These are phyloP conservation scores for Zizania palustris DNA, from an alignment of 202 grass and related monocot genomes.

Conservation along the genomic window DNA sequence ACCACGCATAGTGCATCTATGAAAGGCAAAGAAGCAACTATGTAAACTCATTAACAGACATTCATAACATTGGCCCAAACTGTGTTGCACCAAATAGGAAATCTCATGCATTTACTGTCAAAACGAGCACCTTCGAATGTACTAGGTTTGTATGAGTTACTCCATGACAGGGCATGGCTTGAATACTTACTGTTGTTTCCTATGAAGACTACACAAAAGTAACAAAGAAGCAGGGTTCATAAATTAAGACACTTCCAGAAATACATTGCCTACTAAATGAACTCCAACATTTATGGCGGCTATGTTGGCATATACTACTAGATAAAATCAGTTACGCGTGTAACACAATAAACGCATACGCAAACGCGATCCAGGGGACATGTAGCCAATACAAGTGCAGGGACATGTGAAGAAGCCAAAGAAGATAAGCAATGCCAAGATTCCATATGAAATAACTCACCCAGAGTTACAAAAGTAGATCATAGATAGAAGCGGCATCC, in stretches of 20 bases:
- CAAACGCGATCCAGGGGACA: neutral
- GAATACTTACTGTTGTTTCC: neutral
- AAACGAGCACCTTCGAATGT: too few species aligned
- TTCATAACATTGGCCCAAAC: neutral
- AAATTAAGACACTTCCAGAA: neutral
- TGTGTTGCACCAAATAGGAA: constrained; percentile 12
- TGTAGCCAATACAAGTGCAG: constrained; percentile 10
- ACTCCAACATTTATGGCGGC: neutral
- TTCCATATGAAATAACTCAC: constrained; percentile 32
- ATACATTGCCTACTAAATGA: constrained; percentile 33
- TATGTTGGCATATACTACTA: neutral
- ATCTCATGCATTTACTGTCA: neutral
- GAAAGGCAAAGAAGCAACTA: constrained; percentile 19
- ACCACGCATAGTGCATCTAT: neutral
- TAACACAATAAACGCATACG: neutral
- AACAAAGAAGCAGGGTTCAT: constrained; percentile 20
- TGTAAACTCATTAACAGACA: neutral
- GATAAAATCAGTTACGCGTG: neutral
- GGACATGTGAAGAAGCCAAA: constrained; percentile 22
- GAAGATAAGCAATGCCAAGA: constrained; percentile 23
- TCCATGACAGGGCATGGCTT: too few species aligned
- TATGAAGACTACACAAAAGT: constrained; percentile 32
- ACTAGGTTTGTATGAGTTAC: too few species aligned
- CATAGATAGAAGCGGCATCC: constrained; percentile 35
- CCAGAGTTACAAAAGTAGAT: constrained; percentile 17